These are phyloP conservation scores for Penicillium sp. DNA, from an alignment of 2,329 filamentous ascomycete species.

Conservation along the genomic window DNA sequence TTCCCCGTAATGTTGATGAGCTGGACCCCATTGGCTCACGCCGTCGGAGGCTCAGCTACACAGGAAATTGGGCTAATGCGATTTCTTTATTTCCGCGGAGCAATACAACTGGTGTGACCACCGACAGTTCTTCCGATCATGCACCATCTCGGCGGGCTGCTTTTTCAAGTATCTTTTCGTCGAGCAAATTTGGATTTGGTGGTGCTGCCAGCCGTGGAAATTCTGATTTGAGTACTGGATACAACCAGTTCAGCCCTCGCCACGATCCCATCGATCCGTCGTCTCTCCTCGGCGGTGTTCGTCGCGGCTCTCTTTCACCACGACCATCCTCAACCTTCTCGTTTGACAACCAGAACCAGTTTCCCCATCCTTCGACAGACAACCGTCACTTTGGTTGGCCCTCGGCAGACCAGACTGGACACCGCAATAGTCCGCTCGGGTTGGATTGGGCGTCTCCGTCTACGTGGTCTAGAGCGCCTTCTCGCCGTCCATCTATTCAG, in stretches of 20 bases:
- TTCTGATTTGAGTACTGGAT: slow-evolving; percentile 42
- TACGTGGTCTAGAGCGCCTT: slow-evolving; percentile 76
- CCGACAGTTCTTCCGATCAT: slow-evolving; percentile 47
- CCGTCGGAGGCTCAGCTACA: slow-evolving; percentile 61
- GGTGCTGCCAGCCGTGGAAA: slow-evolving; percentile 34
- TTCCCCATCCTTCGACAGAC: slow-evolving; percentile 79
- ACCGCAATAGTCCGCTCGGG: slow-evolving; percentile 56
- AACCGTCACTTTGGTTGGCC: slow-evolving; percentile 75
- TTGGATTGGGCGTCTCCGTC: slow-evolving; percentile 58
- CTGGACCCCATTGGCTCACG: slow-evolving; percentile 55
- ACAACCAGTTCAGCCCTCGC: slow-evolving; percentile 53
- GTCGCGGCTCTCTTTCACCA: slow-evolving; percentile 50
- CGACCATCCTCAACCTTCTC: slow-evolving; percentile 59
- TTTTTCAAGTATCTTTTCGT: slow-evolving; percentile 50
- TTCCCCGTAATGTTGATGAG: slow-evolving; percentile 60
- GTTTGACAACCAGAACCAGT: slow-evolving; percentile 56
- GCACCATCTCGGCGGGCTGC: slow-evolving; percentile 43
- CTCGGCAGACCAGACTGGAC: slow-evolving; percentile 56
- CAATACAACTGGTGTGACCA: slow-evolving; percentile 47
- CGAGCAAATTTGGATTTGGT: slow-evolving; percentile 44
- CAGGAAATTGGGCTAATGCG: slow-evolving; percentile 58
- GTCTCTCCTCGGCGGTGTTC: slow-evolving; percentile 47
- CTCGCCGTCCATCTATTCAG: slow-evolving; percentile 79
- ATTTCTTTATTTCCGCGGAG: slow-evolving; percentile 53
- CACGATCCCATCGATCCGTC: slow-evolving; percentile 53